Evolutionary conservation across 2,329 filamentous ascomycete species (phyloP), one percentile per base, ranked within the genome.

Genomic region (Biscogniauxia marginata): DNA sequence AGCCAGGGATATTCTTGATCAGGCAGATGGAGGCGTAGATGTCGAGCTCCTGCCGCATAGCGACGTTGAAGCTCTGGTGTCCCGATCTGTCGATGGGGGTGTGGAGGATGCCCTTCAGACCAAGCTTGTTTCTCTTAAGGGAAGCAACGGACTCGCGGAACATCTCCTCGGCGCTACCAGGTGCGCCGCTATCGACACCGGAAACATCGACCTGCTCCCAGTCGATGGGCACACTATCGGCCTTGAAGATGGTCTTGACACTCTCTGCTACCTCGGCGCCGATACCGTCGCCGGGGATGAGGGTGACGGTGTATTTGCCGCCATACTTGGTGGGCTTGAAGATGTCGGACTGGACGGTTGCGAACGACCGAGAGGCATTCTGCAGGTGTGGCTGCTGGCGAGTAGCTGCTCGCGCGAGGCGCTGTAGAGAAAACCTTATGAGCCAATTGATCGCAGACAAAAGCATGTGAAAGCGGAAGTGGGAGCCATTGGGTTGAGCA

Each of bases 1-100:
- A 97, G 71, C 95, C 95, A 69, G 95, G 95, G 71, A 99, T 98
- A 84, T 99, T 99, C 89, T 98, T 98, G 84, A 99, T 93, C 67
- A 98, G 84, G 71, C 92, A 91, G 74, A 99, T 95, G 65, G 91
- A 96, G 74, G 95, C 95, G 81, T 98, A 99, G 78, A 99, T 98
- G 80, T 99, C 95, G 74, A 99, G 91, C 79, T 98, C 95, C 83
- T 99, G 95, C 71, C 95, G 92, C 76, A 99, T 88, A 70, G 95
- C 95, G 68, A 99, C 95, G 83, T 99, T 99, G 92, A 99, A 99
- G 67, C 91, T 96, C 80, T 96, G 91, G 84, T 99, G 95, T 70
- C 95, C 95, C 64, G 93, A 96, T 70, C 95, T 88, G 81, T 93
- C 91, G 74, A 99, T 90, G 66, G 95, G 95, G 22, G 95, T 99